A percentile compares a stretch with the other conserved stretches of the same genome.
phyloP scores from a whole-genome alignment of 257 asterid species.

The Rubia yunnanensis region DNA sequence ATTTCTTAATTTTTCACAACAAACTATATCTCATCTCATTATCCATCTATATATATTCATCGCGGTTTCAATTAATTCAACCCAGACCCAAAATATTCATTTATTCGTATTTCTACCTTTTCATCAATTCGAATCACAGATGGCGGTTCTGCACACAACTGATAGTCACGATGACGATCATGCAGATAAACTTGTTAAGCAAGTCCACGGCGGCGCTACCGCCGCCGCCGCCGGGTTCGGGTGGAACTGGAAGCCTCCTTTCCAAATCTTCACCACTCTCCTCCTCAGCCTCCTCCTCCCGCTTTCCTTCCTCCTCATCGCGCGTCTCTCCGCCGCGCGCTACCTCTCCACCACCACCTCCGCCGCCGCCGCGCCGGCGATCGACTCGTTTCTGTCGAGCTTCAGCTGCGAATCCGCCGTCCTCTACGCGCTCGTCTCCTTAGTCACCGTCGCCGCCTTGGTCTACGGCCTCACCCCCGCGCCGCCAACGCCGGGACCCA shows the following conservation, averaged over 20 bases:
- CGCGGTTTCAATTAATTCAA: background rate
- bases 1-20: background rate
- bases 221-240: background rate
- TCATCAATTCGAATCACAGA: background rate
- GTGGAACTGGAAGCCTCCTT: slow-evolving; percentile 23
- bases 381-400: slow-evolving; percentile 20
- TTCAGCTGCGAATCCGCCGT: slow-evolving; percentile 29
- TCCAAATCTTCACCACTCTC: slow-evolving; percentile 37
- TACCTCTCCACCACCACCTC: slow-evolving; percentile 11
- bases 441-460: slow-evolving; percentile 35
- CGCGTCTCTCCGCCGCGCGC: background rate
- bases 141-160: background rate
- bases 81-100: background rate
- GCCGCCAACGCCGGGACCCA: background rate
- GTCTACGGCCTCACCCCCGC: slow-evolving; percentile 34
- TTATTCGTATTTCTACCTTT: too few species aligned
- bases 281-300: slow-evolving; percentile 28
- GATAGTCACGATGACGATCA: background rate
- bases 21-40: background rate
- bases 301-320: slow-evolving; percentile 3
- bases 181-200: background rate
- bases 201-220: background rate
- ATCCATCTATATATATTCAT: background rate
- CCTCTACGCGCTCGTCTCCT: slow-evolving; percentile 37
- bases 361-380: slow-evolving; percentile 32